Evolutionary conservation across 371 early-diverging fungal species (phyloP).

Genomic region (Aphelidium insulamus): DNA sequence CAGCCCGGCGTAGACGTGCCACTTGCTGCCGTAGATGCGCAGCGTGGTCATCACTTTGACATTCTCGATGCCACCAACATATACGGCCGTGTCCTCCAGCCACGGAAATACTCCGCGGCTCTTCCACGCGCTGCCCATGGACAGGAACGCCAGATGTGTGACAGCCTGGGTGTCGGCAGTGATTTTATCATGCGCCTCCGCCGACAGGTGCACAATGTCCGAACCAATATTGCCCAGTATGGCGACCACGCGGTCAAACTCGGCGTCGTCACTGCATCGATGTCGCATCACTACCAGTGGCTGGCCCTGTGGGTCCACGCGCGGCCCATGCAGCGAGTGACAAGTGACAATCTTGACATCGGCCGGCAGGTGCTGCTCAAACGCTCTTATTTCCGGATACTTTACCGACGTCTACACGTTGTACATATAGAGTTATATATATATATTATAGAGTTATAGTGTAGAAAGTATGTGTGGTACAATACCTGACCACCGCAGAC

Average conservation of each 20-base stretch:
- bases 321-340: slow-evolving; percentile 90
- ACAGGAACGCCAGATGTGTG: slow-evolving; percentile 80
- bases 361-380: slow-evolving; percentile 52
- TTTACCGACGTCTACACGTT: slow-evolving; percentile 65
- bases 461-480: not conserved
- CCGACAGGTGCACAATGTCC: slow-evolving; percentile 47
- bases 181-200: slow-evolving; percentile 68
- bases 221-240: slow-evolving; percentile 52
- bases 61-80: slow-evolving; percentile 81
- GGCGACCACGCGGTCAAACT: slow-evolving; percentile 27
- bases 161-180: slow-evolving; percentile 95
- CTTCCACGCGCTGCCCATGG: slow-evolving; percentile 90
- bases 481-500: slow-evolving; percentile 16
- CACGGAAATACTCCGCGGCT: slow-evolving; percentile 18
- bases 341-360: slow-evolving; percentile 83
- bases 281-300: slow-evolving; percentile 66
- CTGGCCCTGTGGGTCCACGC: slow-evolving; percentile 55
- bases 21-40: slow-evolving; percentile 79
- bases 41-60: slow-evolving; percentile 79
- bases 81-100: slow-evolving; percentile 70
- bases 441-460: not conserved
- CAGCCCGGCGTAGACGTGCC: slow-evolving; percentile 82
- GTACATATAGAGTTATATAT: not conserved
- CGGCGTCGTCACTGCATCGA: slow-evolving; percentile 30
- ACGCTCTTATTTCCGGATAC: slow-evolving; percentile 71